A percentile compares a stretch with the other conserved stretches of the same genome.
phyloP scores from a whole-genome alignment of 1,284 basidiomycete genomes.

The Phlebopus sp. region DNA sequence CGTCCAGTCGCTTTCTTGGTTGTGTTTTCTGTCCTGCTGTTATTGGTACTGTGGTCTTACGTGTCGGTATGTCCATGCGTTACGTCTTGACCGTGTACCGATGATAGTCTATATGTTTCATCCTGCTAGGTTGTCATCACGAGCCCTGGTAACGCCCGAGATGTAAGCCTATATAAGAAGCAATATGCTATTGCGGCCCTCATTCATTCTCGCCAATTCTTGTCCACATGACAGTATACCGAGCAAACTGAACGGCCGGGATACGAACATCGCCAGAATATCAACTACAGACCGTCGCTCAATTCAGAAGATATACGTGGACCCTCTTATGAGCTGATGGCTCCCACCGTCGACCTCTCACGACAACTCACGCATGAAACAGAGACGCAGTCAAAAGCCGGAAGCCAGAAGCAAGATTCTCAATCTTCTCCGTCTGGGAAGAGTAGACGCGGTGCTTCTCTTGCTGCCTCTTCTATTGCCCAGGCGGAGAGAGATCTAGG shows the following conservation, averaged over 20 bases:
- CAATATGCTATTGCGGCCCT: background rate
- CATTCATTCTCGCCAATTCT: slow-evolving; percentile 10
- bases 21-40: slow-evolving; percentile 46
- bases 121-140: slow-evolving; percentile 44
- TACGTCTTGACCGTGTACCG: background rate
- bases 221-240: slow-evolving; percentile 20
- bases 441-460: slow-evolving; percentile 11
- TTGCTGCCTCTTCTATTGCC: slow-evolving; percentile 10
- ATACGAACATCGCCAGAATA: slow-evolving; percentile 12
- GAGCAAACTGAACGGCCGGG: slow-evolving; percentile 21
- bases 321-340: slow-evolving; percentile 26
- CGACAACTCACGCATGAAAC: slow-evolving; percentile 15
- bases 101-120: background rate
- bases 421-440: slow-evolving; percentile 28
- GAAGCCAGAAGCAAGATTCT: slow-evolving; percentile 7
- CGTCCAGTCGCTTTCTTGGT: slow-evolving; percentile 48
- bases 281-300: slow-evolving; percentile 16
- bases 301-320: slow-evolving; percentile 26
- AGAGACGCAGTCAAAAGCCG: background rate
- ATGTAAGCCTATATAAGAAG: slow-evolving; percentile 38
- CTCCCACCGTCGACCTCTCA: slow-evolving; percentile 16
- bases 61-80: slow-evolving; percentile 38
- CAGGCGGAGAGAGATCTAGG: slow-evolving; percentile 15
- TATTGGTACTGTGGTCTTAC: slow-evolving; percentile 60
- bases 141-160: slow-evolving; percentile 52